phyloP scores from a whole-genome alignment of 768 basidiomycete species.

The Omphalotus guepiniiformis region DNA sequence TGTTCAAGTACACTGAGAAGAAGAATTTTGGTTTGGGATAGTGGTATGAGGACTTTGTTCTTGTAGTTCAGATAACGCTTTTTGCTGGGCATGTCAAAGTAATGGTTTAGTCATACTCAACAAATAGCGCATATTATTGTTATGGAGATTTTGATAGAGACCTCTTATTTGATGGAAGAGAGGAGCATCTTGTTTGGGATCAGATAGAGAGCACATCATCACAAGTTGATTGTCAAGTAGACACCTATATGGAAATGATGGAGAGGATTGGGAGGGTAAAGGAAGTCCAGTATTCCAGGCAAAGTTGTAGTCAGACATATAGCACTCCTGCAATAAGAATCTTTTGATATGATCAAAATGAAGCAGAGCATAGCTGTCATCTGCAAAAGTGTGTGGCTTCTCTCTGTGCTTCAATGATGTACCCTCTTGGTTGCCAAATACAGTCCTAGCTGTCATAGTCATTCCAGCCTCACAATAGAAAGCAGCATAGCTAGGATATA shows the following conservation, averaged over 20 bases:
- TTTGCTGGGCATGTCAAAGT: too few species aligned
- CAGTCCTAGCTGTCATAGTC: background rate
- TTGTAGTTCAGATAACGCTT: too few species aligned
- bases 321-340: background rate
- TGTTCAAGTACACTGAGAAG: too few species aligned
- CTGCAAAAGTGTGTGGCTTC: background rate
- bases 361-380: background rate
- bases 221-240: too few species aligned
- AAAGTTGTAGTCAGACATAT: background rate
- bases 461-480: background rate
- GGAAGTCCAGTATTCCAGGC: background rate
- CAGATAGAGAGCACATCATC: background rate
- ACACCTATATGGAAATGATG: too few species aligned
- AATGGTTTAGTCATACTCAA: too few species aligned
- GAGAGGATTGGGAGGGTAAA: background rate
- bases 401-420: too few species aligned
- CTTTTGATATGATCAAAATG: background rate
- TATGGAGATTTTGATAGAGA: background rate
- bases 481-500: constrained; percentile 1
- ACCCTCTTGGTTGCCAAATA: background rate
- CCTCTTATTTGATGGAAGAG: background rate
- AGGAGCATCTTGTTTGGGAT: background rate
- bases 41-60: too few species aligned
- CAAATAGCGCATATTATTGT: too few species aligned
- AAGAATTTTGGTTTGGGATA: too few species aligned